Evolutionary conservation across 352 stramenopile genomes (phyloP), one percentile per base, ranked within the genome.

Genomic region (Phytophthora sp.): DNA sequence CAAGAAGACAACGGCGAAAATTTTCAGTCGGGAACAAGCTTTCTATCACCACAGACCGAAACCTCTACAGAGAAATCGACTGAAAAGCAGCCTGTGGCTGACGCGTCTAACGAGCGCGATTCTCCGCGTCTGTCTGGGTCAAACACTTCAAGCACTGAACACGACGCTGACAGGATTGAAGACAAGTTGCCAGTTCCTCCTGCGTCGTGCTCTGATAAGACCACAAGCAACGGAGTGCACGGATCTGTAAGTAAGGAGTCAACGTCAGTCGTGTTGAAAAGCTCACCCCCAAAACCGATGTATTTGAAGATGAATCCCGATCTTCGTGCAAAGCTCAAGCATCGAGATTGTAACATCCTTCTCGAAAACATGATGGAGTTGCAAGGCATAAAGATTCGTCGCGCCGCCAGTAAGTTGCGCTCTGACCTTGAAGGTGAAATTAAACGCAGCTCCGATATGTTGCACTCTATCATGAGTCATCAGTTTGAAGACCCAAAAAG

Each of bases 321-420:
- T 4, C 6, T 55, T 28, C 64, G 24, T 17, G 4, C 13, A 24
- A 35, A 48, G 12, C 17, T 46, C 34, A 73, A 69, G 32, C 58
- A 73, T 21, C 64, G 58, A 21, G 64, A 73, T 4, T 73, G 64
- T 34, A 60, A 59, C 8, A 55, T 65, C 46, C 46, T 73, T 8
- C 38, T 73, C 1, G 64, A 69, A 39, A 65, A 42, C 9, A 60
- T 73, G 64, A 69, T 69, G 58, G 26, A 69, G 32, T 37, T 69
- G 21, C 58, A 69, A n/a, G 57, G 56, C 21, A 69, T 44, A 27
- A 62, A 55, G 31, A 52, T 58, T 13, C 58, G 35, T 21, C 52
- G 44, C 28, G 46, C 58, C 5, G 34, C 49, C 11, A 24, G 15
- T 20, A 57, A 62, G 34, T 20, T 73, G 18, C 32, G 64, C 37